Evolutionary conservation across 73 alveolate species (phyloP).

Genomic region (Paramecium tetraurelia): DNA sequence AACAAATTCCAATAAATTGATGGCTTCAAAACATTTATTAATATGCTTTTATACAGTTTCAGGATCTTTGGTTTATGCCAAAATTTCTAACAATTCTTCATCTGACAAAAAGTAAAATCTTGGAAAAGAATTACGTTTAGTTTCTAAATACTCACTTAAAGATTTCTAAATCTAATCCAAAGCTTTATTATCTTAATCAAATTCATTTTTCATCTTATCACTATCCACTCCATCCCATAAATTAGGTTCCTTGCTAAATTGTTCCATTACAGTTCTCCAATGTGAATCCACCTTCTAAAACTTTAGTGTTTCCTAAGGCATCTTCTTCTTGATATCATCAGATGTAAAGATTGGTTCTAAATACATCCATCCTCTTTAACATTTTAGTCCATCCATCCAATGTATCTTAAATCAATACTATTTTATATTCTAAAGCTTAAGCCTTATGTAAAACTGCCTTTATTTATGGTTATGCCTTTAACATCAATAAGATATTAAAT

Average conservation of each 20-base stretch:
- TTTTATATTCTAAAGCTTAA: slow-evolving; percentile 76
- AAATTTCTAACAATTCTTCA: slow-evolving; percentile 95
- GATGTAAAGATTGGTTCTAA: slow-evolving; percentile 99
- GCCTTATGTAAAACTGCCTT: slow-evolving; percentile 85
- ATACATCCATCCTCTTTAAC: slow-evolving; percentile 98
- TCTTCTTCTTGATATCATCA: slow-evolving; percentile 96
- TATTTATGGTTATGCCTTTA: slow-evolving; percentile 76
- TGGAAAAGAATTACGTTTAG: slow-evolving; percentile 95
- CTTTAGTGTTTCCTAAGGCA: slow-evolving; percentile 85
- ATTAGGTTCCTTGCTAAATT: slow-evolving; percentile 66
- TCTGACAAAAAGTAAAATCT: slow-evolving; percentile 96
- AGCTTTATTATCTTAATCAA: slow-evolving; percentile 90
- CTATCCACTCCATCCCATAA: slow-evolving; percentile 64
- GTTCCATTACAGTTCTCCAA: slow-evolving; percentile 95
- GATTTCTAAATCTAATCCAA: slow-evolving; percentile 96
- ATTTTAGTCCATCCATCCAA: slow-evolving; percentile 87
- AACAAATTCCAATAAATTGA: slow-evolving; percentile 81
- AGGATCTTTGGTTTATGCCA: slow-evolving; percentile 98
- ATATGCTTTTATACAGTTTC: slow-evolving; percentile 92
- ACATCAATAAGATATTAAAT: slow-evolving; percentile 75
- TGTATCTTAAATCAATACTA: slow-evolving; percentile 80
- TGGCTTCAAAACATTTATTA: slow-evolving; percentile 98
- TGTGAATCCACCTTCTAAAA: slow-evolving; percentile 91
- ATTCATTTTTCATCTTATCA: slow-evolving; percentile 77
- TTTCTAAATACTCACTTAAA: slow-evolving; percentile 97